phyloP scores from a whole-genome alignment of 148 eudicot species.

The Heliamphora exappendiculata region DNA sequence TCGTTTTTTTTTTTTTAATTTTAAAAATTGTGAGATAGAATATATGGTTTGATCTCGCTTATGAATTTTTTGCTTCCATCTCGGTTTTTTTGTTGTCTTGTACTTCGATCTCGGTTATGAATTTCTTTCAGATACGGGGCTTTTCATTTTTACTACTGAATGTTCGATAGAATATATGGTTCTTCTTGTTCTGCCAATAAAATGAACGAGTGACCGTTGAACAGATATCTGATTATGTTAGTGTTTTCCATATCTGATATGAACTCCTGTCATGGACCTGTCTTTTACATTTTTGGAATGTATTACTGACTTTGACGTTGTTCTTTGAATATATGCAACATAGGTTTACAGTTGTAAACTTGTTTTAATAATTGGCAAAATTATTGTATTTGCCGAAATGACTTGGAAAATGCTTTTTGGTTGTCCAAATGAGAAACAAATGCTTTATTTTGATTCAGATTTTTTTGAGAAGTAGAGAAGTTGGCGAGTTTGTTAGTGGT shows the following conservation, averaged over 20 bases:
- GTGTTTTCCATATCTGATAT: not conserved
- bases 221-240: not conserved
- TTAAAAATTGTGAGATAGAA: no score
- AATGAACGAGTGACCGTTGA: not conserved
- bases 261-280: not conserved
- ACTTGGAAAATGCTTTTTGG: not conserved
- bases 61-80: not conserved
- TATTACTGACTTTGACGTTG: not conserved
- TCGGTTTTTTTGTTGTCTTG: not conserved
- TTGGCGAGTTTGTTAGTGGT: conserved; percentile 87
- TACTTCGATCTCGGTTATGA: not conserved
- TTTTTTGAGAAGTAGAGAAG: conserved; percentile 56
- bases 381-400: not conserved
- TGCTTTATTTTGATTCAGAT: conserved; percentile 34
- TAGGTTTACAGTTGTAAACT: not conserved
- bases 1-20: no score
- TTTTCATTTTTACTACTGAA: not conserved
- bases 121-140: not conserved
- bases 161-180: not conserved
- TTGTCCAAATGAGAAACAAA: not conserved
- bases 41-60: no score
- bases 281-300: not conserved
- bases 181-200: not conserved
- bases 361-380: not conserved
- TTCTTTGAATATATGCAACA: not conserved